These are phyloP conservation scores for Truncatella angustata DNA, from an alignment of 2,329 filamentous ascomycete genomes.

Conservation along the genomic window DNA sequence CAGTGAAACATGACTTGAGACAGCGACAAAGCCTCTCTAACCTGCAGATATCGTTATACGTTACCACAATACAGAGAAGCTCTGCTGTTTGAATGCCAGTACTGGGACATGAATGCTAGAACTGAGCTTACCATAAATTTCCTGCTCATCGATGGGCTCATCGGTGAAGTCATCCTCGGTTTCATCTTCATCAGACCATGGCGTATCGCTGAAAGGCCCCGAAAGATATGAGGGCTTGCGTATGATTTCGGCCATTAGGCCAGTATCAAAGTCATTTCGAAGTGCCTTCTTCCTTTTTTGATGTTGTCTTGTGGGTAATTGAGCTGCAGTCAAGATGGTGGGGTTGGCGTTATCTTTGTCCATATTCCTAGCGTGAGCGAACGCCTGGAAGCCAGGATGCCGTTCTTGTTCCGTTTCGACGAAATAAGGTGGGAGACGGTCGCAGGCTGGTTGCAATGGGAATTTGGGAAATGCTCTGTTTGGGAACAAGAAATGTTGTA, in stretches of 20 bases:
- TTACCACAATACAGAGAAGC: too few relatives aligned
- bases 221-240: constrained; percentile 43
- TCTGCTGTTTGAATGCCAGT: too few relatives aligned
- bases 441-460: too few relatives aligned
- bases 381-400: too few relatives aligned
- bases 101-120: too few relatives aligned
- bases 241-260: constrained; percentile 46
- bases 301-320: constrained; percentile 75
- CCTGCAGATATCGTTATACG: too few relatives aligned
- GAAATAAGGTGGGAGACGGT: neutral
- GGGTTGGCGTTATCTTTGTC: constrained; percentile 79
- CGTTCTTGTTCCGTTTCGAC: too few relatives aligned
- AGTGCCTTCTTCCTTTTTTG: constrained; percentile 48
- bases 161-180: constrained; percentile 58
- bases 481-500: too few relatives aligned
- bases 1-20: constrained; percentile 6
- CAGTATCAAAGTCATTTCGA: constrained; percentile 45
- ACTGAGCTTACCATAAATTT: constrained; percentile 75
- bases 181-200: constrained; percentile 35
- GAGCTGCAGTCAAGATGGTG: constrained; percentile 82
- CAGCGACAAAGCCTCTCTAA: too few relatives aligned
- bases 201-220: constrained; percentile 36
- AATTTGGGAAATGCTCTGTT: too few relatives aligned
- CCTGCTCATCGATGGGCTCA: constrained; percentile 93
- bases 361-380: constrained; percentile 24